Conservation (phyloP, 106 monocot genomes). For the Hemerocallis citrina region DNA sequence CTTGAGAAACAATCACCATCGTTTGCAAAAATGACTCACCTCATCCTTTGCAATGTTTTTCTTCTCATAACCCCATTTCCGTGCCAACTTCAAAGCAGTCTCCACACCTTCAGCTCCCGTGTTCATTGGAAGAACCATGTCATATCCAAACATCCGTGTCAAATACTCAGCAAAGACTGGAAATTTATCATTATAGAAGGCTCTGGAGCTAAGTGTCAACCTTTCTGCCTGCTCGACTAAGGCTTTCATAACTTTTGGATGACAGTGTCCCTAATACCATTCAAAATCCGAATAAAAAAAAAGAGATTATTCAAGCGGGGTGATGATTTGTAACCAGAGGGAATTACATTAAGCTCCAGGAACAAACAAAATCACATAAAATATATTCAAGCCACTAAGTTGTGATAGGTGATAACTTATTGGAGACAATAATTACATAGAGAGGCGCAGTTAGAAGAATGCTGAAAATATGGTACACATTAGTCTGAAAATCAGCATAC, state of each 20-base stretch:
- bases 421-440: no score
- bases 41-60: constrained; percentile 90
- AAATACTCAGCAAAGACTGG: constrained; percentile 77
- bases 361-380: no score
- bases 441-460: not conserved
- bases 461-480: no score
- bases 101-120: constrained; percentile 98
- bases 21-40: constrained; percentile 27
- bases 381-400: no score
- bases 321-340: no score
- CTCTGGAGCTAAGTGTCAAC: constrained; percentile 94
- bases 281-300: not conserved
- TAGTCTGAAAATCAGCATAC: constrained; percentile 14
- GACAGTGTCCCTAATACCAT: constrained; percentile 77
- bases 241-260: constrained; percentile 88
- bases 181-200: constrained; percentile 96
- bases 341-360: no score
- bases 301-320: no score
- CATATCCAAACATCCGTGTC: constrained; percentile 78
- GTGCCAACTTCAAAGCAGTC: constrained; percentile 86
- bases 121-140: constrained; percentile 98
- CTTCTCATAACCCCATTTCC: constrained; percentile 98
- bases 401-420: no score
- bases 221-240: constrained; percentile 77
- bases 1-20: not conserved